A percentile compares a stretch with the other conserved stretches of the same genome.
phyloP scores from a whole-genome alignment of 1,284 basidiomycete species.

The Heterobasidion annosum region DNA sequence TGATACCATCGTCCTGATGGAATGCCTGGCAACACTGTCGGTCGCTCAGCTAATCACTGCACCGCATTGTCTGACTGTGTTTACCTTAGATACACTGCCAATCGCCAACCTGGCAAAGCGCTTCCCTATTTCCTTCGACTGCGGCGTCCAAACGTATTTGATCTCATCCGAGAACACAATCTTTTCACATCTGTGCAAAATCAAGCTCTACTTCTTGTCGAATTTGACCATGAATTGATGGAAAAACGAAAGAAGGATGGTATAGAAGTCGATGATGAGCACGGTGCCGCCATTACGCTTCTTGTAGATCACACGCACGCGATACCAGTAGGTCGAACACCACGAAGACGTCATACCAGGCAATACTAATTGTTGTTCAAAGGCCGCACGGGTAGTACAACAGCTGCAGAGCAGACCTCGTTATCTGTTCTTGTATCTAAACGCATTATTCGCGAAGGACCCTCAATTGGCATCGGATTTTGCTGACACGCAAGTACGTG shows the following conservation, averaged over 20 bases:
- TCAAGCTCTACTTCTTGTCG: constrained; percentile 84
- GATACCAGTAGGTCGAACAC: constrained; percentile 65
- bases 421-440: constrained; percentile 91
- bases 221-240: constrained; percentile 88
- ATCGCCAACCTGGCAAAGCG: constrained; percentile 91
- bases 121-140: constrained; percentile 85
- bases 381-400: constrained; percentile 84
- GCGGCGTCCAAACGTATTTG: constrained; percentile 85
- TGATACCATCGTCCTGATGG: constrained; percentile 64
- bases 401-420: constrained; percentile 75
- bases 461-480: constrained; percentile 74
- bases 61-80: not conserved
- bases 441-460: constrained; percentile 85
- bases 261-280: constrained; percentile 25
- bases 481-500: constrained; percentile 71
- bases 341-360: not conserved
- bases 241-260: constrained; percentile 43
- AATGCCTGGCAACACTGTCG: constrained; percentile 87
- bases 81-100: constrained; percentile 60
- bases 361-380: not conserved
- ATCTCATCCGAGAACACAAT: constrained; percentile 90
- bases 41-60: constrained; percentile 15
- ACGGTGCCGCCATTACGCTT: constrained; percentile 73
- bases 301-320: constrained; percentile 95
- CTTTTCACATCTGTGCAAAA: constrained; percentile 94